Percentiles rank a stretch among this genome's conserved stretches.
Evolutionary conservation across 2,329 filamentous ascomycete species (phyloP).

Genomic region (Graphilbum sp.): DNA sequence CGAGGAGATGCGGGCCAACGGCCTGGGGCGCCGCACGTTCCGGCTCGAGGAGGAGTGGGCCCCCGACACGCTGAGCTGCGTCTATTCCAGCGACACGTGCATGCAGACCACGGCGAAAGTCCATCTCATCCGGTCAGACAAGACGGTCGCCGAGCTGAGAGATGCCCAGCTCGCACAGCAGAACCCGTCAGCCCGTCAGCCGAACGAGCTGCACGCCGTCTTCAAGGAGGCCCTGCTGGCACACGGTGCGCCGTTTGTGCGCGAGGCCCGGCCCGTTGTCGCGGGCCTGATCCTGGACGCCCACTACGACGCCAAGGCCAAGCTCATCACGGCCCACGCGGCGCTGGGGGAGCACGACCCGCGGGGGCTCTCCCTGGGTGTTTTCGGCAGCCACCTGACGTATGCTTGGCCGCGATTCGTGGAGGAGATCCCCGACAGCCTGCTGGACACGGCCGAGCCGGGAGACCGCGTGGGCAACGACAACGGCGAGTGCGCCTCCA

Average conservation of each 20-base stretch:
- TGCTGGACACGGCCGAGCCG: conserved; percentile 77
- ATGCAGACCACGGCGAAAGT: conserved; percentile 85
- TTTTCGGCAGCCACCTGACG: conserved; percentile 86
- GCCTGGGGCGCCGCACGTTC: conserved; percentile 69
- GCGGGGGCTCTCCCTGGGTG: conserved; percentile 60
- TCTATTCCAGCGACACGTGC: conserved; percentile 50
- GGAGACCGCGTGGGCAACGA: conserved; percentile 67
- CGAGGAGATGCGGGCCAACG: conserved; percentile 86
- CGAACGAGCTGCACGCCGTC: conserved; percentile 61
- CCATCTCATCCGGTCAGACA: conserved; percentile 66
- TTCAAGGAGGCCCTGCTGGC: conserved; percentile 60
- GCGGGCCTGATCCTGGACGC: conserved; percentile 72
- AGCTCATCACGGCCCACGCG: conserved; percentile 62
- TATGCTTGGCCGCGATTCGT: conserved; percentile 79
- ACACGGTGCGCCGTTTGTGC: conserved; percentile 56
- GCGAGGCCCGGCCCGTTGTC: conserved; percentile 66
- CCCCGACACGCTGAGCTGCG: conserved; percentile 57
- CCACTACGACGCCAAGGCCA: conserved; percentile 61
- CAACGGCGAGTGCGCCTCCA: conserved; percentile 73
- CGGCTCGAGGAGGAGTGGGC: conserved; percentile 92
- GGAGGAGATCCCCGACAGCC: conserved; percentile 74
- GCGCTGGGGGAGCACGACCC: conserved; percentile 52
- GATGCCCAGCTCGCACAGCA: conserved; percentile 66
- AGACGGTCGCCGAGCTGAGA: conserved; percentile 69
- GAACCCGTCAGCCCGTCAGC: conserved; percentile 48